phyloP scores from a whole-genome alignment of 2,329 filamentous ascomycete species.

The Fusarium sp. region DNA sequence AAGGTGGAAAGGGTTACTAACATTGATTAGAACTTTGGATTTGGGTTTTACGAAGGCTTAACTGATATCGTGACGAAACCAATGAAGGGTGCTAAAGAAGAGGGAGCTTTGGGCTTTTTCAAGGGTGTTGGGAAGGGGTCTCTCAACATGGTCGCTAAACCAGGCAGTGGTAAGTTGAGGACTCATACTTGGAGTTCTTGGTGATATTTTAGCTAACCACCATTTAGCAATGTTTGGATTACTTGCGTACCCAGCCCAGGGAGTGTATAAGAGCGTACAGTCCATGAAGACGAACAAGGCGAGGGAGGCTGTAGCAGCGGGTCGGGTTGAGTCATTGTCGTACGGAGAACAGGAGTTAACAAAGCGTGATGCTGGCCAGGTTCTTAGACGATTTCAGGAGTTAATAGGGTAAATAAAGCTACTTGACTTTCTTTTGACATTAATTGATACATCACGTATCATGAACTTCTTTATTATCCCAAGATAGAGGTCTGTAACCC shows the following conservation, averaged over 20 bases:
- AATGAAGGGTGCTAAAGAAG: not conserved
- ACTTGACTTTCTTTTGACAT: too few relatives aligned
- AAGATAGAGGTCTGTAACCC: too few relatives aligned
- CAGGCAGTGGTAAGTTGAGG: not conserved
- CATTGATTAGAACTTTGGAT: not conserved
- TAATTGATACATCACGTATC: too few relatives aligned
- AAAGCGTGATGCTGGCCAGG: not conserved
- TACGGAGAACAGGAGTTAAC: fast-evolving
- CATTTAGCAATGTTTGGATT: not conserved
- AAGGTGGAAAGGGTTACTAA: not conserved
- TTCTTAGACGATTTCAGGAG: not conserved
- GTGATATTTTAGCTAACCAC: fast-evolving
- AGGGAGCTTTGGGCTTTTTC: not conserved
- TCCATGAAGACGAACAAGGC: not conserved
- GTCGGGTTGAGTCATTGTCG: fast-evolving
- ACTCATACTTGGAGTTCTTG: fast-evolving
- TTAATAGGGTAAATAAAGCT: not conserved
- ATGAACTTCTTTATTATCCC: too few relatives aligned
- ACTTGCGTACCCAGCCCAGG: not conserved
- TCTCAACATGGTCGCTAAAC: not conserved
- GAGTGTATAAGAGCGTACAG: not conserved
- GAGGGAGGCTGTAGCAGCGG: not conserved
- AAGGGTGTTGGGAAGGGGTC: not conserved
- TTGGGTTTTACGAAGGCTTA: not conserved
- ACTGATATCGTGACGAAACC: not conserved